These are phyloP conservation scores for Yamagishiella unicocca DNA, from an alignment of 139 green algal genomes.

Conservation along the genomic window DNA sequence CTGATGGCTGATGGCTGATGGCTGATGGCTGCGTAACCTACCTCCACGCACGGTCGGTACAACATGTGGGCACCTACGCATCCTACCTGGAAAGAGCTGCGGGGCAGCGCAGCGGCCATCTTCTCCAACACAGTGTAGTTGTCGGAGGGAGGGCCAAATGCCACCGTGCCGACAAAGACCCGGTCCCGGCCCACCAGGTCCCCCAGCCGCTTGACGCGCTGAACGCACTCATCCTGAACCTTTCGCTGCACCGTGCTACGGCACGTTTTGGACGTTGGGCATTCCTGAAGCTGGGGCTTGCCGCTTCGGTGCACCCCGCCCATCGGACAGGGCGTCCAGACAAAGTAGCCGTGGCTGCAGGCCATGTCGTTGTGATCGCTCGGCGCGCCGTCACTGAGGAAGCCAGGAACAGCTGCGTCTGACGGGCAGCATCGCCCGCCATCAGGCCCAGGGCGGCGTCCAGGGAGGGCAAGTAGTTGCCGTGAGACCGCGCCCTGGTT, in stretches of 20 bases:
- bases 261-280: background rate
- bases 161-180: slow-evolving; percentile 51
- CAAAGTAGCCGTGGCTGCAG: background rate
- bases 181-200: slow-evolving; percentile 54
- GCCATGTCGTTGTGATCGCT: slow-evolving; percentile 43
- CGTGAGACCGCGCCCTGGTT: slow-evolving; percentile 29
- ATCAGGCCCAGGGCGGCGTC: slow-evolving; percentile 1
- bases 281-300: background rate
- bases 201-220: slow-evolving; percentile 36
- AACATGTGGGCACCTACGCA: background rate
- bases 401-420: slow-evolving; percentile 39
- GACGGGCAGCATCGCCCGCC: background rate
- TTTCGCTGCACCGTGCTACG: background rate
- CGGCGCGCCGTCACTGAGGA: slow-evolving; percentile 59
- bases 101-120: slow-evolving; percentile 53
- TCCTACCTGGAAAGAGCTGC: slow-evolving; percentile 48
- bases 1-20: too few species aligned
- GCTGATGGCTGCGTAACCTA: too few species aligned
- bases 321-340: background rate
- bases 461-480: slow-evolving; percentile 50
- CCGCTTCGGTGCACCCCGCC: background rate
- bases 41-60: background rate
- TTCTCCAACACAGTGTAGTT: slow-evolving; percentile 51
- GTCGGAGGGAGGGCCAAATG: slow-evolving; percentile 48
- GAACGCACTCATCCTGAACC: slow-evolving; percentile 29